Percentiles rank a stretch among this genome's conserved stretches.
Conservation (phyloP, 805 yeast genomes). For the Ogataea parapolymorpha region DNA sequence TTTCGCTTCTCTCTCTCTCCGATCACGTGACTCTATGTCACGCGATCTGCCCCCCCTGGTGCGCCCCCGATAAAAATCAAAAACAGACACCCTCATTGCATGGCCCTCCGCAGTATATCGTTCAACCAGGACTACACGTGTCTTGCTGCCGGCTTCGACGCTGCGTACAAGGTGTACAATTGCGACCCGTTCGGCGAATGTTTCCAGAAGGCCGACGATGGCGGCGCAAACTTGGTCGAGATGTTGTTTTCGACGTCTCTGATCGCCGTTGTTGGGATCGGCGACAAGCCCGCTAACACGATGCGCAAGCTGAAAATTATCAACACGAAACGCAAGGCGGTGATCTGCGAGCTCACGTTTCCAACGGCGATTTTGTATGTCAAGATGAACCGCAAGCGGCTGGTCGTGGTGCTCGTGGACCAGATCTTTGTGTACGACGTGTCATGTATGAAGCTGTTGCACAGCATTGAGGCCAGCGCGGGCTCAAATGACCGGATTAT, state of each 20-base stretch:
- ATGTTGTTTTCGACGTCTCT: conserved; percentile 89
- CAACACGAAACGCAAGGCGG: conserved; percentile 72
- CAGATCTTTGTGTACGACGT: conserved; percentile 88
- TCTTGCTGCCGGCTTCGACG: conserved; percentile 66
- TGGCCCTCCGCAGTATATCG: conserved; percentile 13
- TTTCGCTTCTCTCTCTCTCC: too few species aligned
- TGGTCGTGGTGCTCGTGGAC: conserved; percentile 72
- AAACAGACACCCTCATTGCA: background rate
- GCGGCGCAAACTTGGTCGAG: conserved; percentile 70
- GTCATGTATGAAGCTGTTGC: conserved; percentile 79
- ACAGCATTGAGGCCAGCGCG: conserved; percentile 56
- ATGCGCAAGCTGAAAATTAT: conserved; percentile 82
- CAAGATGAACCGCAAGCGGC: conserved; percentile 74
- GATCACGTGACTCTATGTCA: background rate
- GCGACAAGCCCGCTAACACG: conserved; percentile 62
- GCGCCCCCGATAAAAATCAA: too few species aligned
- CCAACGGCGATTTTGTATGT: conserved; percentile 72
- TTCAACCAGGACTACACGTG: conserved; percentile 91
- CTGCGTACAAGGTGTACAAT: conserved; percentile 71
- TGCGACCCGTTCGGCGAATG: conserved; percentile 86
- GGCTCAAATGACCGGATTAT: conserved; percentile 24
- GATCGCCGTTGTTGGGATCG: conserved; percentile 77
- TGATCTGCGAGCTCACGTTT: conserved; percentile 85
- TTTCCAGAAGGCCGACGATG: conserved; percentile 44
- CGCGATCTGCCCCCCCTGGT: background rate